Base-by-base conservation (phyloP, 2,329 filamentous ascomycete species). In the Taxawa tesnikishii region DNA sequence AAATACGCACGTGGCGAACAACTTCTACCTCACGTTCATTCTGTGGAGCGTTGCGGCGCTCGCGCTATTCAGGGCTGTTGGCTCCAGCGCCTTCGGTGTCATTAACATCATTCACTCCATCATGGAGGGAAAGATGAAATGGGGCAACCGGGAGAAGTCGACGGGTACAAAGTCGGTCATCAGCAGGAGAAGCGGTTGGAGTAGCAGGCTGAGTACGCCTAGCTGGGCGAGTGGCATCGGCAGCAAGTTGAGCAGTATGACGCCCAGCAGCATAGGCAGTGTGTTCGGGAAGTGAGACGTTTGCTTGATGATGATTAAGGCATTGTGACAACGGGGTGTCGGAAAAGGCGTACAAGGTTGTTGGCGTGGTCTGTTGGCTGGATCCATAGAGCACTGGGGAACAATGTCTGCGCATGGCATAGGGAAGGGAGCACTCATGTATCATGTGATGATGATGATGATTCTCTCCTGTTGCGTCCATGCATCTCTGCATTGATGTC, bases 21-120 rank as follows among this genome's bases (percentile, higher is more conserved):
- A 98, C 62, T 75, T 81, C 52, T 98, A 98, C 56, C 70, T 98
- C 26, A 79, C 77, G 21, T 90, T 96, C 59, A 83, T 98, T 51
- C 69, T 98, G 14, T 98, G 90, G 90, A 66, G 73, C 17, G 90
- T 98, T 10, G 90, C 90, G 0, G 69, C 70, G 0, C 62, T 98
- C 15, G 90, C 92, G 1, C 62, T 90, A 5, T 94, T 98, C 68
- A 75, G 90, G 41, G 87, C 84, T 1, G 55, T 94, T 2, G 90
- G 90, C 0, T 79, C 72, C 7, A 77, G 76, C 1, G 73, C 83
- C 0, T 98, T 92, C 60, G 77, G 83, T 3, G 56, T 94, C 37
- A 76, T 96, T 49, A 88, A 92, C 50, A 63, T 78, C 19, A 61
- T 98, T 34, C 88, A 93, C 51, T 79, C 77, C 49, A 65, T 92